These are phyloP conservation scores for Fimicolochytrium jonesii DNA, from an alignment of 192 early-diverging fungal genomes.

Conservation along the genomic window DNA sequence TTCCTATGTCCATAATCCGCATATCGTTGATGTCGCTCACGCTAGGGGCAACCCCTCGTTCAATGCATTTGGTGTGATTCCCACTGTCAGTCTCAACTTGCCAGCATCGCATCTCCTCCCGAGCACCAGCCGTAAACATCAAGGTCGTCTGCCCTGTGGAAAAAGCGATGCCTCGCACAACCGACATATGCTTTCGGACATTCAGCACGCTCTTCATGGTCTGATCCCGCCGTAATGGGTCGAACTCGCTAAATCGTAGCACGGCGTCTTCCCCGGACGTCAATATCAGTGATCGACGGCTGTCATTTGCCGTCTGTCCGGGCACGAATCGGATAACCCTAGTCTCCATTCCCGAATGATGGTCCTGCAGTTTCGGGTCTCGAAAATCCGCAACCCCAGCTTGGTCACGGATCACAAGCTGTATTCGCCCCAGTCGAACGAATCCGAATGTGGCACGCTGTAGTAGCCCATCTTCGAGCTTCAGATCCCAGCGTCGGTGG, in stretches of 20 bases:
- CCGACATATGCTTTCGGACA: conserved; percentile 50
- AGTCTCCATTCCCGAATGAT: conserved; percentile 62
- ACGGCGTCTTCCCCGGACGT: conserved; percentile 35
- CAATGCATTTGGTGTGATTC: conserved; percentile 40
- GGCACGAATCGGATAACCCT: conserved; percentile 48
- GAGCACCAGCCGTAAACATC: conserved; percentile 61
- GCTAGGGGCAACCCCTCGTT: conserved; percentile 40
- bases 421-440: conserved; percentile 37
- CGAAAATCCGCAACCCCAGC: conserved; percentile 34
- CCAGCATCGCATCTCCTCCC: conserved; percentile 66
- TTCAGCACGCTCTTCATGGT: neutral
- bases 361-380: conserved; percentile 55
- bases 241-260: conserved; percentile 26
- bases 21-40: conserved; percentile 56
- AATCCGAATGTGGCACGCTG: conserved; percentile 55
- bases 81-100: conserved; percentile 26
- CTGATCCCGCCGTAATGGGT: neutral
- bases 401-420: conserved; percentile 23
- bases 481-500: conserved; percentile 67
- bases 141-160: conserved; percentile 12
- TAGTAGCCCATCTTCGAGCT: conserved; percentile 40
- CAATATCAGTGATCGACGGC: neutral
- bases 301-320: neutral
- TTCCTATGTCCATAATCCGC: conserved; percentile 70
- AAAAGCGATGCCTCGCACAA: conserved; percentile 46